Percentiles rank a stretch among this genome's conserved stretches.
phyloP scores from a whole-genome alignment of 129 eudicot species.

The Tanacetum coccineum region DNA sequence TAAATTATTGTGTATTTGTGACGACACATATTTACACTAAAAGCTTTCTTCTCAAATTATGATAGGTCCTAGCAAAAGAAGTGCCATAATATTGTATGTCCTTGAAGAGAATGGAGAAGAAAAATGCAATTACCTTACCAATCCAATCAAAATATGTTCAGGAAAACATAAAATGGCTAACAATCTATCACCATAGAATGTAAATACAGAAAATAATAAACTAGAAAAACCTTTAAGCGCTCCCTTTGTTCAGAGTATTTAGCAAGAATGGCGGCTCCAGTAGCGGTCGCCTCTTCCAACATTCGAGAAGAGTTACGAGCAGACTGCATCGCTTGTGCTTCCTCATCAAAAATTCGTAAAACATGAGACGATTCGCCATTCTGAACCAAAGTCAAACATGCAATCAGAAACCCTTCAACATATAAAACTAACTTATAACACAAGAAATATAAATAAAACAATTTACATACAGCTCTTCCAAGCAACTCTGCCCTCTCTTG shows the following conservation, averaged over 20 bases:
- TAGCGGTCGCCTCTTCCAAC: constrained; percentile 33
- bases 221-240: constrained; percentile 64
- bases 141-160: not conserved
- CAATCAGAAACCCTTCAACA: not conserved
- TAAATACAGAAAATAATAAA: constrained; percentile 5
- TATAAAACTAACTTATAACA: constrained; percentile 9
- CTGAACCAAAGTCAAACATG: constrained; percentile 30
- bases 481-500: constrained; percentile 91
- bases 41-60: not conserved
- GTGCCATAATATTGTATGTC: constrained; percentile 1
- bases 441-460: not conserved
- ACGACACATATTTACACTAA: not conserved
- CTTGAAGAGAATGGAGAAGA: not conserved
- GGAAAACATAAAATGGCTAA: not conserved
- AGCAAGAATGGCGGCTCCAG: constrained; percentile 86
- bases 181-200: not conserved
- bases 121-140: no score
- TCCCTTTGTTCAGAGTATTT: constrained; percentile 92
- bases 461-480: constrained; percentile 83
- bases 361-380: constrained; percentile 94
- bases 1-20: not conserved
- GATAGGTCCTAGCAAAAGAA: not conserved
- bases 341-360: constrained; percentile 86
- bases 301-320: constrained; percentile 65
- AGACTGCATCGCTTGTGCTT: constrained; percentile 94